Percentiles rank a stretch among this genome's conserved stretches.
These are phyloP conservation scores for Aspergillus intermedius DNA, from an alignment of 2,329 filamentous ascomycete genomes.

Conservation along the genomic window DNA sequence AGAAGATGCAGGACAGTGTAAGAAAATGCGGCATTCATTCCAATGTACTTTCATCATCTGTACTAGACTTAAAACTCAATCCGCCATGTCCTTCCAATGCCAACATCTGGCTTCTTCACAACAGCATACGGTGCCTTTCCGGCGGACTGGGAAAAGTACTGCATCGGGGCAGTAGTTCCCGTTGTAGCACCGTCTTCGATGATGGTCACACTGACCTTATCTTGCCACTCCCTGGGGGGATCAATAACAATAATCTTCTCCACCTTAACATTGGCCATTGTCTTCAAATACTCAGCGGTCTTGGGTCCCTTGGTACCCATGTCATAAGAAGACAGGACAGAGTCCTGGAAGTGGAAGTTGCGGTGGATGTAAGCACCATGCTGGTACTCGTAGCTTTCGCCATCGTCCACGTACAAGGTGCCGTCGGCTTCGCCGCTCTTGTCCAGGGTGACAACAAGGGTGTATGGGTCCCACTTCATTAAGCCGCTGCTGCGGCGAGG, in stretches of 20 bases:
- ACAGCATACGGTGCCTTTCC: constrained; percentile 58
- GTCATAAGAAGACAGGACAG: constrained; percentile 63
- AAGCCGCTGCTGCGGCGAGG: constrained; percentile 77
- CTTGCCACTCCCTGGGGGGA: constrained; percentile 65
- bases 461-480: constrained; percentile 95
- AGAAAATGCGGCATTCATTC: too few relatives aligned
- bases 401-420: constrained; percentile 85
- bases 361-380: constrained; percentile 84
- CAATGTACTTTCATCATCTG: too few relatives aligned
- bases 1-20: too few relatives aligned
- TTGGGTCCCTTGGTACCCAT: constrained; percentile 56
- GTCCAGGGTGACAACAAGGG: constrained; percentile 69
- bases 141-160: constrained; percentile 48
- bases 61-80: constrained; percentile 42
- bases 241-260: constrained; percentile 82
- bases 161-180: constrained; percentile 48
- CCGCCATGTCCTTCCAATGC: constrained; percentile 59
- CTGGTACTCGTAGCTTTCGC: constrained; percentile 84
- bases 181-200: constrained; percentile 41
- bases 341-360: constrained; percentile 59
- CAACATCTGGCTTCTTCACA: constrained; percentile 56
- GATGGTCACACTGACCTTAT: constrained; percentile 51
- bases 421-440: constrained; percentile 68
- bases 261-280: constrained; percentile 68
- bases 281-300: constrained; percentile 68